These are phyloP conservation scores for Wickerhamiella cacticola DNA, from an alignment of 805 yeast genomes.

Conservation along the genomic window DNA sequence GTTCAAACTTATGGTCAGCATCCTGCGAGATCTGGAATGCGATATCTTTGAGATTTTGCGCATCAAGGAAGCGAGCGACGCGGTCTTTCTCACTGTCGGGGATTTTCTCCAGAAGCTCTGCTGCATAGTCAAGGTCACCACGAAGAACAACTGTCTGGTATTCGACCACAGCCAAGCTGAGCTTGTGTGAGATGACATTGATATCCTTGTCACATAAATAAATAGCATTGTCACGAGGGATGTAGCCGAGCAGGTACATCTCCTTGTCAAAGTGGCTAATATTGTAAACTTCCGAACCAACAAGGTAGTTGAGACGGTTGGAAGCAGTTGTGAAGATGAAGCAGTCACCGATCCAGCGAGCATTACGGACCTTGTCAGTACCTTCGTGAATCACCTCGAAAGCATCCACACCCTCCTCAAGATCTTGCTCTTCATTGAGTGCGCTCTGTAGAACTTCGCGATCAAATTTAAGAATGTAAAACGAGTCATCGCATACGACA, in stretches of 20 bases:
- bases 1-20: conserved; percentile 80
- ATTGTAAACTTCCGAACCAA: conserved; percentile 86
- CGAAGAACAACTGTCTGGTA: conserved; percentile 92
- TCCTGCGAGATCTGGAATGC: conserved; percentile 79
- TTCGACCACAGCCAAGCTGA: conserved; percentile 79
- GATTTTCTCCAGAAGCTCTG: conserved; percentile 42
- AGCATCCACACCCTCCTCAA: conserved; percentile 77
- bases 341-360: conserved; percentile 96
- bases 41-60: conserved; percentile 75
- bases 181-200: conserved; percentile 65
- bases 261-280: conserved; percentile 86
- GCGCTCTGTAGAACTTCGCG: conserved; percentile 56
- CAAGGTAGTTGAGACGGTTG: conserved; percentile 83
- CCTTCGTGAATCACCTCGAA: conserved; percentile 78
- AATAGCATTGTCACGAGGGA: conserved; percentile 79
- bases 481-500: conserved; percentile 55
- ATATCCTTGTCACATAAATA: conserved; percentile 87
- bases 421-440: conserved; percentile 44
- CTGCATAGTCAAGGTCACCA: conserved; percentile 79
- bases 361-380: conserved; percentile 69
- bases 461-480: conserved; percentile 67
- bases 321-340: conserved; percentile 80
- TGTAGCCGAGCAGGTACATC: conserved; percentile 76
- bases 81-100: conserved; percentile 56
- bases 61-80: conserved; percentile 84